Evolutionary conservation across 805 yeast genomes (phyloP).

Genomic region (Lipomyces orientalis): DNA sequence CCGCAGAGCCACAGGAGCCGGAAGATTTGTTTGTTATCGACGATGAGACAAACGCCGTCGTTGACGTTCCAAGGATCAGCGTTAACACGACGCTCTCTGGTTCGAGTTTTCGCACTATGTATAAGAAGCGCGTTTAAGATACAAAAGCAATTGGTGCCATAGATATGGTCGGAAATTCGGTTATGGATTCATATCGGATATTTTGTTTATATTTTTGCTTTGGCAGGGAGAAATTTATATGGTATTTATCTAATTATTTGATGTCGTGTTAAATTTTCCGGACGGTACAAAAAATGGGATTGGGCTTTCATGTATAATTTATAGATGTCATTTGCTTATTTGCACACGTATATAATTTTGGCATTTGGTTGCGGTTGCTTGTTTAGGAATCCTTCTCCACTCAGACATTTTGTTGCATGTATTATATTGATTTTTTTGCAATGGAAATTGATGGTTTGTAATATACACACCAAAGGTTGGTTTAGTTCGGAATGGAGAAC

Average conservation of each 20-base stretch:
- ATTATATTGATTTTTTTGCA: not conserved
- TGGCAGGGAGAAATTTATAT: not conserved
- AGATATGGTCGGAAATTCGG: not conserved
- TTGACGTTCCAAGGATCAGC: constrained; percentile 3
- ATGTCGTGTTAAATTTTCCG: no score
- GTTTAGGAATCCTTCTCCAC: not conserved
- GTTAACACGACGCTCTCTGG: not conserved
- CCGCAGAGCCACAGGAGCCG: constrained; percentile 8
- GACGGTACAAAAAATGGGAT: not conserved
- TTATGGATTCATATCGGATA: not conserved
- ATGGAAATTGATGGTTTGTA: not conserved
- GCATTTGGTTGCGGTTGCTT: not conserved
- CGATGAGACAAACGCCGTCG: constrained; percentile 1
- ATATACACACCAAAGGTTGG: not conserved
- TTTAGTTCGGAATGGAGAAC: no score
- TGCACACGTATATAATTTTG: not conserved
- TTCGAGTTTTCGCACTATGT: constrained; percentile 10
- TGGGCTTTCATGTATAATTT: not conserved
- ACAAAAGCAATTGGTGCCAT: not conserved
- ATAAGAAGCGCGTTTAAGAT: not conserved
- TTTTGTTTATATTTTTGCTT: not conserved
- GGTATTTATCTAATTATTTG: not conserved
- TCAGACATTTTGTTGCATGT: not conserved
- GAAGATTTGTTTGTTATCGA: constrained; percentile 9
- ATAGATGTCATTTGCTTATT: not conserved